A percentile compares a stretch with the other conserved stretches of the same genome.
These are phyloP conservation scores for Terfezia boudieri DNA, from an alignment of 495 filamentous ascomycete species.

Conservation along the genomic window DNA sequence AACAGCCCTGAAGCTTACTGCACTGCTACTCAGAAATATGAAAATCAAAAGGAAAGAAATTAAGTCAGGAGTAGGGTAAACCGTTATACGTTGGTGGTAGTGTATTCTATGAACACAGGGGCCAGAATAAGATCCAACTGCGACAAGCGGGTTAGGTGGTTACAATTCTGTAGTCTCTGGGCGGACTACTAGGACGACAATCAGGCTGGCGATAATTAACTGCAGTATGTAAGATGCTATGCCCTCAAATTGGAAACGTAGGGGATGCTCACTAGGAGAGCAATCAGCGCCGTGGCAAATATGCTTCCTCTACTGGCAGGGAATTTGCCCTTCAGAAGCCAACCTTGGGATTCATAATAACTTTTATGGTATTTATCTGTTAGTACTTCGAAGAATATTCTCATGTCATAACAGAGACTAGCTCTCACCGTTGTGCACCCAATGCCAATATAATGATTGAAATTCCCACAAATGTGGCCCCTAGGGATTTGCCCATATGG, in stretches of 20 bases:
- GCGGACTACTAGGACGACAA: slow-evolving; percentile 47
- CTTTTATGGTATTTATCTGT: slow-evolving; percentile 7
- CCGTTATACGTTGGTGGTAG: too few relatives aligned
- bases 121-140: too few relatives aligned
- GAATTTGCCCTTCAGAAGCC: slow-evolving; percentile 84
- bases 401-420: slow-evolving; percentile 18
- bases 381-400: slow-evolving; percentile 9
- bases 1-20: too few relatives aligned
- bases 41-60: too few relatives aligned
- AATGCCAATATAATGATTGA: slow-evolving; percentile 67
- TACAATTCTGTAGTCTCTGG: slow-evolving; percentile 28
- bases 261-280: slow-evolving; percentile 20
- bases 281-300: slow-evolving; percentile 47
- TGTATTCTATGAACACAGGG: too few relatives aligned
- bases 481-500: slow-evolving; percentile 75
- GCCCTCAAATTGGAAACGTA: not conserved
- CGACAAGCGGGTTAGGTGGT: not conserved
- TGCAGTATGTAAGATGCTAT: slow-evolving; percentile 20
- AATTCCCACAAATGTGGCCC: slow-evolving; percentile 75
- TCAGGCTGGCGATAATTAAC: slow-evolving; percentile 47
- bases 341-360: slow-evolving; percentile 46
- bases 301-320: slow-evolving; percentile 79
- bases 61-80: too few relatives aligned
- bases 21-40: too few relatives aligned
- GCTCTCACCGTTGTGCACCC: slow-evolving; percentile 44